A percentile compares a stretch with the other conserved stretches of the same genome.
These are phyloP conservation scores for Ogataea methanolica DNA, from an alignment of 805 yeast genomes.

Conservation along the genomic window DNA sequence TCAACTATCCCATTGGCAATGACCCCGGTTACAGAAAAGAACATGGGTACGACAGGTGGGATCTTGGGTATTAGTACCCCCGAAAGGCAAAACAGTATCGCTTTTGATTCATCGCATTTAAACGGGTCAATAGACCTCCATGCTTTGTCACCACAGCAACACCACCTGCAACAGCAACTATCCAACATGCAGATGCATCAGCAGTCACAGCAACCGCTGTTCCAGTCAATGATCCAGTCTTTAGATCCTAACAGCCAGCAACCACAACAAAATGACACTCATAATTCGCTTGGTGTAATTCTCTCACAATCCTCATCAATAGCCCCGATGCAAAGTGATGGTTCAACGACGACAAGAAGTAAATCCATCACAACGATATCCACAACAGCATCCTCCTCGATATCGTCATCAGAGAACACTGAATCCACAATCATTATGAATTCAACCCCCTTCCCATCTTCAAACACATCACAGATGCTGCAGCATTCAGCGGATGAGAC, in stretches of 20 bases:
- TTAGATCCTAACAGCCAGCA: constrained; percentile 1
- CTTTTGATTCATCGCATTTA: background rate
- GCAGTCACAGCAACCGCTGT: background rate
- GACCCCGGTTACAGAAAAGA: constrained; percentile 75
- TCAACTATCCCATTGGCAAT: constrained; percentile 59
- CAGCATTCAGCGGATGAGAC: background rate
- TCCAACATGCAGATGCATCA: too few relatives aligned
- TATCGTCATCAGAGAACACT: background rate
- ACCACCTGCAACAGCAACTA: background rate
- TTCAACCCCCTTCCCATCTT: background rate
- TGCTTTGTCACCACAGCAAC: constrained; percentile 7
- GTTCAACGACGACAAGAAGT: background rate
- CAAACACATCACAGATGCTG: background rate
- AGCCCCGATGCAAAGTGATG: background rate
- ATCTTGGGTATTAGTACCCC: constrained; percentile 17
- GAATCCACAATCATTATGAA: constrained; percentile 1
- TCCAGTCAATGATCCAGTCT: background rate
- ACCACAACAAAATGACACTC: background rate
- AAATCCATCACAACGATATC: constrained; percentile 1
- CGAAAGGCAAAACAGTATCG: constrained; percentile 9
- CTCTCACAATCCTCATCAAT: background rate
- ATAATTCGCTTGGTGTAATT: background rate
- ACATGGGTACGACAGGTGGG: constrained; percentile 8
- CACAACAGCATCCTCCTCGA: background rate
- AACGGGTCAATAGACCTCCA: background rate